A percentile compares a stretch with the other conserved stretches of the same genome.
Conservation (phyloP, 2,329 filamentous ascomycete genomes). For the Emmonsia crescens region DNA sequence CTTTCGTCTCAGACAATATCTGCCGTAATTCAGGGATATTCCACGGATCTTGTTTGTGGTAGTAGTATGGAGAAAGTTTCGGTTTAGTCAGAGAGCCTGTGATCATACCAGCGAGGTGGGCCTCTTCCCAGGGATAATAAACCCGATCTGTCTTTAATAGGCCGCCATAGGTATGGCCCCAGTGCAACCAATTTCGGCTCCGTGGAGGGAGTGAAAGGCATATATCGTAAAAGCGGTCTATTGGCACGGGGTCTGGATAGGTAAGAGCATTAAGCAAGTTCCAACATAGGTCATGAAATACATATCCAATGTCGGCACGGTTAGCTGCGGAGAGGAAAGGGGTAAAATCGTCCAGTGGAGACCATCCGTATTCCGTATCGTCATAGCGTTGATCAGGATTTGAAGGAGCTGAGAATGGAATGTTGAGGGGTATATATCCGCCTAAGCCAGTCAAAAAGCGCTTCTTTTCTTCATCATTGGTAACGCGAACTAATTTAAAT, state of each 20-base stretch:
- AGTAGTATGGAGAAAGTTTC: conserved; percentile 7
- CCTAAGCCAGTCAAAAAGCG: conserved; percentile 15
- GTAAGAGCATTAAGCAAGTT: conserved; percentile 10
- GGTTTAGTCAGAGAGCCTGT: conserved; percentile 1
- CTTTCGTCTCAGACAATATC: conserved; percentile 6
- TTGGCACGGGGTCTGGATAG: conserved; percentile 10
- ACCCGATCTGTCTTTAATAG: conserved; percentile 7
- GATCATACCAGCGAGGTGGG: conserved; percentile 6
- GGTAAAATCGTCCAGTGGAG: conserved; percentile 9
- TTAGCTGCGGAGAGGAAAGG: conserved; percentile 5
- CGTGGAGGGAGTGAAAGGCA: conserved; percentile 13
- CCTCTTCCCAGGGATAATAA: conserved; percentile 11
- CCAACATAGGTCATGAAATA: conserved; percentile 17
- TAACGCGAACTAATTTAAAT: conserved; percentile 11
- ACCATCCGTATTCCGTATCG: conserved; percentile 6
- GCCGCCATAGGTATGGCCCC: conserved; percentile 14
- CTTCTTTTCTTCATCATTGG: conserved; percentile 5
- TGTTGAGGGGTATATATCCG: conserved; percentile 2
- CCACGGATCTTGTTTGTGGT: conserved; percentile 7
- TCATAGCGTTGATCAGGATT: conserved; percentile 8
- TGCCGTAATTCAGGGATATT: conserved; percentile 9
- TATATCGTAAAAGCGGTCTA: conserved; percentile 15
- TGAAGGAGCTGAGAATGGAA: conserved; percentile 7
- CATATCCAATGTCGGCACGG: conserved; percentile 11
- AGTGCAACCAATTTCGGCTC: conserved; percentile 9